A percentile compares a stretch with the other conserved stretches of the same genome.
phyloP scores from a whole-genome alignment of 2,329 filamentous ascomycete genomes.

The Apiospora koreana region DNA sequence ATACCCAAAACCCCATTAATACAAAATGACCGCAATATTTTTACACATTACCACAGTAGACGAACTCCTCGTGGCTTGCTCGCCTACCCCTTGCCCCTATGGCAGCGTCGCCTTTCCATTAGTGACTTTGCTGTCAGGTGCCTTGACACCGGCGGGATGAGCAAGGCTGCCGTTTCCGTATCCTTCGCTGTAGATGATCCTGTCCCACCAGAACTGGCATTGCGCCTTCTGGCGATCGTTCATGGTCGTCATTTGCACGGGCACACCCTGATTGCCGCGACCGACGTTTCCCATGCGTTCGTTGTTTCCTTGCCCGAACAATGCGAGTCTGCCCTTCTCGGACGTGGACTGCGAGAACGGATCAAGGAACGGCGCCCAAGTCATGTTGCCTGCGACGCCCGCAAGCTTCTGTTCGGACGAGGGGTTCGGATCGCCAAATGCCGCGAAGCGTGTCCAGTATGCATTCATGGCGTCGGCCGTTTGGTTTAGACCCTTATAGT shows the following conservation, averaged over 20 bases:
- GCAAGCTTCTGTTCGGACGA: conserved; percentile 13
- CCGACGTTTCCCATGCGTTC: conserved; percentile 42
- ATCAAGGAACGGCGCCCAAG: conserved; percentile 46
- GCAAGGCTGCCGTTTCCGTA: conserved; percentile 31
- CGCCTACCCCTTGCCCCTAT: background rate
- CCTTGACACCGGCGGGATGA: background rate
- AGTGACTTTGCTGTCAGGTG: background rate
- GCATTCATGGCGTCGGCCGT: conserved; percentile 44
- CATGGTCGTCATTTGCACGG: conserved; percentile 43
- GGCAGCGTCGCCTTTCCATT: background rate
- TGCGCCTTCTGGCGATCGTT: conserved; percentile 47
- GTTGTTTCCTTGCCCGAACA: conserved; percentile 63
- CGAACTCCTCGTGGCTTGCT: background rate
- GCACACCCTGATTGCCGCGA: conserved; percentile 39
- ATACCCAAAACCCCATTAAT: background rate
- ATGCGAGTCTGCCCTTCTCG: conserved; percentile 42
- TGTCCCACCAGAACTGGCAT: conserved; percentile 63
- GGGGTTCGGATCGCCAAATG: conserved; percentile 29
- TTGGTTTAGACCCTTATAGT: conserved; percentile 37
- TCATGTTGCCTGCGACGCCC: conserved; percentile 19
- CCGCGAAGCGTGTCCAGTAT: conserved; percentile 42
- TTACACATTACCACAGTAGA: background rate
- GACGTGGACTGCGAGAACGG: conserved; percentile 33
- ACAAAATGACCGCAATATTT: background rate
- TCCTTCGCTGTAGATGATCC: conserved; percentile 49